Base-by-base conservation (phyloP, 2,329 filamentous ascomycete genomes). In the Aspergillus viridinutans region DNA sequence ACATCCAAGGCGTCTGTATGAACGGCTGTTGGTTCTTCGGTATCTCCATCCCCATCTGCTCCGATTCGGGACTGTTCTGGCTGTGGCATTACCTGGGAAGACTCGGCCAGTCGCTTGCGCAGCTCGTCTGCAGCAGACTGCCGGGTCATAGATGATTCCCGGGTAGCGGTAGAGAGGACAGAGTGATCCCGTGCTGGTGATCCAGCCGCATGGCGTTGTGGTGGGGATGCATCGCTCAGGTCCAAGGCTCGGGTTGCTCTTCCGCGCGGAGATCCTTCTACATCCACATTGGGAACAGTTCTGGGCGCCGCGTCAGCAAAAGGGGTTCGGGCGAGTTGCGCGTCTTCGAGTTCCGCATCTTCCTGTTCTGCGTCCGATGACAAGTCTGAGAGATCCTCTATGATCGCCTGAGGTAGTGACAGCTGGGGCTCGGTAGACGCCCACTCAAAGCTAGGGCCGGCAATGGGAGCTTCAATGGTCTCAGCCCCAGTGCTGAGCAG, bases 71-170 rank as follows among this genome's bases (percentile, higher is more conserved):
- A 2, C 28, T 10, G 28, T 9, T 29, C 2, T 29, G 28, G 9
- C 28, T 29, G 28, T 29, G 28, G 32, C 17, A 61, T 58, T 25
- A 65, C 45, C 12, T 58, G 64, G 38, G 74, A 72, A 9, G 72
- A 71, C 38, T 63, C 69, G n/a, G 69, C 65, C 25, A 76, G 64
- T 35, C 73, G 70, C 52, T 66, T 68, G 7, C 71, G 72, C 2
- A 75, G 64, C 3, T 68, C 67, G 10, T 72, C 70, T 8, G 67
- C 67, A 3, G 69, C 65, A 1, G 63, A 55, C 2, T 56, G 56
- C 4, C 66, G 69, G n/a, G 66, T 54, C 7, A 55, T 35, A 3
- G 67, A 70, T 1, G 67, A 66, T 14, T 62, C 63, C 9, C 66
- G 69, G 17, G 67, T 70, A 3, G 61, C 60, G 2, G 61, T 35